These are phyloP conservation scores for Artemisia argyi DNA, from an alignment of 129 eudicot species.

Conservation along the genomic window DNA sequence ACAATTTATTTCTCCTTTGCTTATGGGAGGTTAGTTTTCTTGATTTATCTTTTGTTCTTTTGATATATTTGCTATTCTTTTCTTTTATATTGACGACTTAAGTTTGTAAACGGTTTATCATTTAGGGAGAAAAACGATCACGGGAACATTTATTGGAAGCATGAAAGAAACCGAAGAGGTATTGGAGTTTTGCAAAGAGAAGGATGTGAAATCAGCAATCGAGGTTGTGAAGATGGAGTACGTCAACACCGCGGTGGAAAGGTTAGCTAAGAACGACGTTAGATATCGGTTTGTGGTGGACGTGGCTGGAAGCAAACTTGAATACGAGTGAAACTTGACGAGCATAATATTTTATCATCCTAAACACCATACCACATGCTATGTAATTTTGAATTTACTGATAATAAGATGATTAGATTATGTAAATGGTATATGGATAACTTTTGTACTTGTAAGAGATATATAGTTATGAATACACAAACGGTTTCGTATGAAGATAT, in stretches of 20 bases:
- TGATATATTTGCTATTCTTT: not conserved
- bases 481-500: too few relatives aligned
- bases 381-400: not conserved
- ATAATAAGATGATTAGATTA: too few relatives aligned
- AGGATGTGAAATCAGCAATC: slow-evolving; percentile 56
- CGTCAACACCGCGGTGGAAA: slow-evolving; percentile 73
- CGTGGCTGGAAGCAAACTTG: slow-evolving; percentile 81
- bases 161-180: slow-evolving; percentile 85
- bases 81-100: not conserved
- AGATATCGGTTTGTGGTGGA: slow-evolving; percentile 91
- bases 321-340: slow-evolving; percentile 15
- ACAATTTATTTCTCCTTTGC: slow-evolving; percentile 71
- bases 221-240: slow-evolving; percentile 92
- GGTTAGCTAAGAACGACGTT: slow-evolving; percentile 88
- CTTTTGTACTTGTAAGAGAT: too few relatives aligned
- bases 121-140: slow-evolving; percentile 77
- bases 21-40: slow-evolving; percentile 66
- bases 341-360: not conserved
- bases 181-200: slow-evolving; percentile 80
- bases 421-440: too few relatives aligned
- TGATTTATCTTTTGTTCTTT: not conserved
- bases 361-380: not conserved
- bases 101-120: not conserved
- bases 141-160: slow-evolving; percentile 91
- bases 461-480: too few relatives aligned